Conservation (phyloP, 192 early-diverging fungal species). For the Cladochytrium replicatum region DNA sequence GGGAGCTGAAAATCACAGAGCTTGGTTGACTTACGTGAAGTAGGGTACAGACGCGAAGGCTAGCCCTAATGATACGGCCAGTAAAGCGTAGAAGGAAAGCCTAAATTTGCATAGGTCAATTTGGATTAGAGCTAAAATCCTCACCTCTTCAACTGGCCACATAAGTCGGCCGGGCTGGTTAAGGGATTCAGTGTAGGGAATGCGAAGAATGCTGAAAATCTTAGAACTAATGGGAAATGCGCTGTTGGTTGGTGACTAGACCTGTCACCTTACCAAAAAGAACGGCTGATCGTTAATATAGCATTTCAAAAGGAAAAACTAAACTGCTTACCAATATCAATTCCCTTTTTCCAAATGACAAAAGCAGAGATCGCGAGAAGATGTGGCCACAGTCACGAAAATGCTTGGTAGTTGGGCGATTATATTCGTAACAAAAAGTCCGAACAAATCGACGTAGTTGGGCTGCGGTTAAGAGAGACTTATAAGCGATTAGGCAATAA, state of each 20-base stretch:
- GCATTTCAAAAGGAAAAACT: neutral
- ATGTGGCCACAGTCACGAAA: constrained; percentile 37
- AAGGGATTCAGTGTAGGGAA: constrained; percentile 9
- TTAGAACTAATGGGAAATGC: constrained; percentile 78
- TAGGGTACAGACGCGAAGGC: neutral
- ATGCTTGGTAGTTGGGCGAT: constrained; percentile 1
- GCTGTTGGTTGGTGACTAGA: constrained; percentile 66
- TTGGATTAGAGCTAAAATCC: no score
- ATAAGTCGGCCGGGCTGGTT: no score
- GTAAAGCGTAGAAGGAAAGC: neutral
- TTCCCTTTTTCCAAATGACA: constrained; percentile 68
- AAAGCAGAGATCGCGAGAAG: constrained; percentile 39
- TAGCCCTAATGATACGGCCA: neutral
- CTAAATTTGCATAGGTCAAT: no score
- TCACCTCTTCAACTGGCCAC: no score
- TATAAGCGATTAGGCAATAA: no score
- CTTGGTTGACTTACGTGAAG: neutral
- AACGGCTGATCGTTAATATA: no score
- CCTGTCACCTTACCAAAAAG: constrained; percentile 56
- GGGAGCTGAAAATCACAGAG: constrained; percentile 5
- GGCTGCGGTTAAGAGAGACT: no score
- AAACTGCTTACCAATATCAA: constrained; percentile 58
- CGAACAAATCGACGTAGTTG: neutral
- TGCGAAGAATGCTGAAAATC: constrained; percentile 33
- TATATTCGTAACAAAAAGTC: neutral